A percentile compares a stretch with the other conserved stretches of the same genome.
These are phyloP conservation scores for Cystoderma amianthinum DNA, from an alignment of 768 basidiomycete genomes.

Conservation along the genomic window DNA sequence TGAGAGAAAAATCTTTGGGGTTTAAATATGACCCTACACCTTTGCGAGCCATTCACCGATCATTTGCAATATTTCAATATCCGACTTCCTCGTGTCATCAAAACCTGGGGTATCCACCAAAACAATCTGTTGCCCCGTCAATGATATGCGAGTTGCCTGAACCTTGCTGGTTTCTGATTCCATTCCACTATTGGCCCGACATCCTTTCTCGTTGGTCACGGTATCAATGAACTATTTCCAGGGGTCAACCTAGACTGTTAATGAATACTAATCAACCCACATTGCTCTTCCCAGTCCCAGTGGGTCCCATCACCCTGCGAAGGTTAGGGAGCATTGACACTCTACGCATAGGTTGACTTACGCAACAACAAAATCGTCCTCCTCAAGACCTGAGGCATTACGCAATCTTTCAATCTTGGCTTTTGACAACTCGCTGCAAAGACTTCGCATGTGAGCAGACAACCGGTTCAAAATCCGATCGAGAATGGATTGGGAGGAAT, in stretches of 20 bases:
- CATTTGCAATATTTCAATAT: constrained; percentile 27
- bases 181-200: background rate
- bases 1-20: background rate
- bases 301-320: background rate
- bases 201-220: background rate
- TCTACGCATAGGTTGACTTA: background rate
- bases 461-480: background rate
- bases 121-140: constrained; percentile 17
- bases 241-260: background rate
- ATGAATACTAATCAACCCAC: background rate
- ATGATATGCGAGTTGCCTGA: background rate
- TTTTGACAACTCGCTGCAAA: background rate
- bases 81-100: constrained; percentile 25
- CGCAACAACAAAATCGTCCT: background rate
- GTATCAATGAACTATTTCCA: constrained; percentile 1
- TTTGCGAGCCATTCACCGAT: constrained; percentile 22
- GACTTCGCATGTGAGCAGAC: background rate
- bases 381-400: background rate
- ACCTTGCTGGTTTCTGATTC: background rate
- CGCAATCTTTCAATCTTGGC: background rate
- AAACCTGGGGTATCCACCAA: constrained; percentile 31
- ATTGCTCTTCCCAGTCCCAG: constrained; percentile 2
- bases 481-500: background rate
- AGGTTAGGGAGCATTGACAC: background rate
- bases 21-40: constrained; percentile 9